Evolutionary conservation across 129 eudicot genomes (phyloP).

Genomic region (Flaveria linearis): DNA sequence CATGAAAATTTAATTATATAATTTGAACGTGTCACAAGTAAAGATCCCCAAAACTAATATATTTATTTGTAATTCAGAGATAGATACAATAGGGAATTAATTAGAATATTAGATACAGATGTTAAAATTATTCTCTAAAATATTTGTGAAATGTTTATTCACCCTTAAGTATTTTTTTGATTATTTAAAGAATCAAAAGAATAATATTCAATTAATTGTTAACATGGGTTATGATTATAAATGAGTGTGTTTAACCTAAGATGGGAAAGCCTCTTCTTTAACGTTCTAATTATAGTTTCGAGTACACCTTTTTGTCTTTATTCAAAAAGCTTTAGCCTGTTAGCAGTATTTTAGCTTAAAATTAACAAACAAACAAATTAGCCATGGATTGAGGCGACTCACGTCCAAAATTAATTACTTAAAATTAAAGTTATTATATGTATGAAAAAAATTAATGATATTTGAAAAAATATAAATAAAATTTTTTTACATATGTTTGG

Average conservation of each 20-base stretch:
- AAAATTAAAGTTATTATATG: background rate
- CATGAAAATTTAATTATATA: background rate
- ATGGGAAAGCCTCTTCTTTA: too few relatives aligned
- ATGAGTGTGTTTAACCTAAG: too few relatives aligned
- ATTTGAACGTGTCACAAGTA: background rate
- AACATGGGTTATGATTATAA: too few relatives aligned
- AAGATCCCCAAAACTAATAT: background rate
- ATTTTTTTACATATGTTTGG: background rate
- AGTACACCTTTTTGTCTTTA: background rate
- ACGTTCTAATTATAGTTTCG: background rate
- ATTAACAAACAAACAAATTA: background rate
- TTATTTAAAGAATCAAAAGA: too few relatives aligned
- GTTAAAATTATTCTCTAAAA: too few relatives aligned
- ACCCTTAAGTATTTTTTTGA: background rate
- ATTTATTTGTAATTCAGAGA: too few relatives aligned
- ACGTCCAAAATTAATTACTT: background rate
- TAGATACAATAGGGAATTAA: background rate
- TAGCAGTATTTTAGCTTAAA: background rate
- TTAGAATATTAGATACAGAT: too few relatives aligned
- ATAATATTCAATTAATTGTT: too few relatives aligned
- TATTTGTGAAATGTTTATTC: background rate
- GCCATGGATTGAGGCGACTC: background rate
- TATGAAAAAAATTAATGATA: background rate
- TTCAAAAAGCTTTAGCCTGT: background rate
- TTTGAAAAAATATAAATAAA: background rate